Percentiles rank a stretch among this genome's conserved stretches.
These are phyloP conservation scores for Geotrichum bryndzae DNA, from an alignment of 1,139 yeast genomes.

Conservation along the genomic window DNA sequence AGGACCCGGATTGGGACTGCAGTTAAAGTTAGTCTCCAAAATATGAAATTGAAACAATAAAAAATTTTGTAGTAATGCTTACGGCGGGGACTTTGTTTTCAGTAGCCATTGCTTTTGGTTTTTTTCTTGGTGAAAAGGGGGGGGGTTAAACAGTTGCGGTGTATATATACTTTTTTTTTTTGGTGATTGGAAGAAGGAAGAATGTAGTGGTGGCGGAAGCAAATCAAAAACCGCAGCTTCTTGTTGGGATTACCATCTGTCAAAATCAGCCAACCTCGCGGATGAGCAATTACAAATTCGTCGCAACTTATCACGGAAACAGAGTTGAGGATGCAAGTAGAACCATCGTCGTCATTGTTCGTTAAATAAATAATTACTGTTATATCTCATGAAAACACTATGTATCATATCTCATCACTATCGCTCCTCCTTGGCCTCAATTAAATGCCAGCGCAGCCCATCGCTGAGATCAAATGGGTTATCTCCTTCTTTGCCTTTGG, in stretches of 20 bases:
- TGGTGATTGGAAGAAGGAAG: not conserved
- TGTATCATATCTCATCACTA: not conserved
- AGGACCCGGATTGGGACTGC: slow-evolving; percentile 25
- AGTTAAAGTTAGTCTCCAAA: not conserved
- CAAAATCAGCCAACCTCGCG: not conserved
- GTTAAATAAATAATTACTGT: not conserved
- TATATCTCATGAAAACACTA: not conserved
- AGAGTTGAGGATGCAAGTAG: not conserved
- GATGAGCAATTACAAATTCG: not conserved
- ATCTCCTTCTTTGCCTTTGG: slow-evolving; percentile 25
- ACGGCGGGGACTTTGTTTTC: slow-evolving; percentile 24
- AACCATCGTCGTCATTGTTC: not conserved
- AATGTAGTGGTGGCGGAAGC: not conserved
- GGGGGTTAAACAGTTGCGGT: not conserved
- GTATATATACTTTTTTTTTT: not conserved
- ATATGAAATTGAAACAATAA: not conserved
- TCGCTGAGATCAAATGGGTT: slow-evolving; percentile 49
- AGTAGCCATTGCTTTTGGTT: slow-evolving; percentile 7
- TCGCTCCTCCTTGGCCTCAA: slow-evolving; percentile 32
- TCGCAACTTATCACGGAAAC: not conserved
- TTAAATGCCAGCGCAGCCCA: slow-evolving; percentile 37
- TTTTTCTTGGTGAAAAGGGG: not conserved
- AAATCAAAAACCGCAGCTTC: not conserved
- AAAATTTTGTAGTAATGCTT: slow-evolving; percentile 6
- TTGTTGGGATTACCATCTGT: not conserved